Conservation (phyloP, 768 basidiomycete species). For the Gymnopilus dilepis region DNA sequence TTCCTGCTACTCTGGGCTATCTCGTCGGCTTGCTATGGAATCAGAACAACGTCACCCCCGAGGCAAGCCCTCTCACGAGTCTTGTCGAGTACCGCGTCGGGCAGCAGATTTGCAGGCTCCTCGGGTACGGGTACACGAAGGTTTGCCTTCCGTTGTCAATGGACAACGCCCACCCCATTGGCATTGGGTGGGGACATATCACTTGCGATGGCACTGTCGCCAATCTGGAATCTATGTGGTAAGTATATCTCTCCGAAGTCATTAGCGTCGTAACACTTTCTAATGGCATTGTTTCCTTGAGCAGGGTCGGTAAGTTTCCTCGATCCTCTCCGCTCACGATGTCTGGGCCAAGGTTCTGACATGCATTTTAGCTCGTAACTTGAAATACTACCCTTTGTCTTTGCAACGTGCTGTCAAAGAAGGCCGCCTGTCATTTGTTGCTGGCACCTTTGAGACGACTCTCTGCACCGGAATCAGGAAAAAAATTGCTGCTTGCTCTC, state of each 20-base stretch:
- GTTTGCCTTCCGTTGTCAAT: not conserved
- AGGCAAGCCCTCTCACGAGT: conserved; percentile 44
- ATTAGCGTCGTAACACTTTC: not conserved
- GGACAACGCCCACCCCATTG: conserved; percentile 4
- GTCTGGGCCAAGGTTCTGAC: not conserved
- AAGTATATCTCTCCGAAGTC: not conserved
- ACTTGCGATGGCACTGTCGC: conserved; percentile 48
- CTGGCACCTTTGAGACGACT: conserved; percentile 33
- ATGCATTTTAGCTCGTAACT: conserved; percentile 53
- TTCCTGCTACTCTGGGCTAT: conserved; percentile 18
- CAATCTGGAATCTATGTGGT: conserved; percentile 52
- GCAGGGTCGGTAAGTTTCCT: not conserved
- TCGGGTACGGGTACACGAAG: conserved; percentile 35
- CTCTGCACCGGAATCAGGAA: conserved; percentile 29
- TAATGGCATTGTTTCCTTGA: not conserved
- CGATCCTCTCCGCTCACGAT: not conserved
- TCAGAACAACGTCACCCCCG: conserved; percentile 48
- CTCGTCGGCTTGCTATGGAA: conserved; percentile 24
- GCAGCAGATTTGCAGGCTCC: conserved; percentile 43
- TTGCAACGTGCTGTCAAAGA: conserved; percentile 35
- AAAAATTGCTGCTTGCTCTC: conserved; percentile 32
- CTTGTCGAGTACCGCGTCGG: conserved; percentile 43
- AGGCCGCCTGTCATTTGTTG: conserved; percentile 36
- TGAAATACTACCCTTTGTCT: conserved; percentile 51
- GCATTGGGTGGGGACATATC: conserved; percentile 48